Conservation (phyloP, 1,284 basidiomycete genomes). For the Rhodotorula sp. region DNA sequence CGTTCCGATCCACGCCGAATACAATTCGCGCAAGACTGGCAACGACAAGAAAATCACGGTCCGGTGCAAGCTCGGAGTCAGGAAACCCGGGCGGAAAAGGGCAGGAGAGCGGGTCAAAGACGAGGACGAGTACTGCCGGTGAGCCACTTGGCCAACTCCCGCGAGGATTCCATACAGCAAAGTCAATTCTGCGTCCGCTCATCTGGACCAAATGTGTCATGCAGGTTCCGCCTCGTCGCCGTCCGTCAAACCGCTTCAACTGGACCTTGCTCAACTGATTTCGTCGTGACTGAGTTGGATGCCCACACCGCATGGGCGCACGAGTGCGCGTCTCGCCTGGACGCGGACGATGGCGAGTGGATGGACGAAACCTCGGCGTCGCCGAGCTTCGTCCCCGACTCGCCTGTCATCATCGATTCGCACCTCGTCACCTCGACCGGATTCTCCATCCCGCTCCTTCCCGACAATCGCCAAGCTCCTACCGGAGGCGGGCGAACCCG, state of each 20-base stretch:
- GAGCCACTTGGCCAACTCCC: too few relatives aligned
- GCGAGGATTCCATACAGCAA: too few relatives aligned
- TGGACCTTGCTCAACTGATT: background rate
- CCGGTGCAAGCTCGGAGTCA: conserved; percentile 8
- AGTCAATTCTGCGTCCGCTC: too few relatives aligned
- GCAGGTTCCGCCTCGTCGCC: conserved; percentile 9
- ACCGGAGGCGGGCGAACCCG: background rate
- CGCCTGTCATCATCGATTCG: background rate
- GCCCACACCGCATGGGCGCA: background rate
- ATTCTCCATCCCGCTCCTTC: background rate
- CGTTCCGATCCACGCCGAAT: background rate
- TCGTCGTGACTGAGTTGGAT: background rate
- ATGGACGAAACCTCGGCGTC: too few relatives aligned
- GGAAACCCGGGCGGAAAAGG: background rate
- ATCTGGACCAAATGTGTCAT: too few relatives aligned
- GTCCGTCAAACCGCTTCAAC: background rate
- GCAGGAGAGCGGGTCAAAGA: background rate
- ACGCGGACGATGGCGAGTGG: too few relatives aligned
- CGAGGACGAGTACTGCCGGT: background rate
- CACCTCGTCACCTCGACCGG: background rate
- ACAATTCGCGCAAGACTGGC: background rate
- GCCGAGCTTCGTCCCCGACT: background rate
- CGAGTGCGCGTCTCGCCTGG: background rate
- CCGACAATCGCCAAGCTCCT: background rate
- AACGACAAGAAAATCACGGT: background rate